A percentile compares a stretch with the other conserved stretches of the same genome.
These are phyloP conservation scores for Epichloe amarillans DNA, from an alignment of 2,329 filamentous ascomycete species.

Conservation along the genomic window DNA sequence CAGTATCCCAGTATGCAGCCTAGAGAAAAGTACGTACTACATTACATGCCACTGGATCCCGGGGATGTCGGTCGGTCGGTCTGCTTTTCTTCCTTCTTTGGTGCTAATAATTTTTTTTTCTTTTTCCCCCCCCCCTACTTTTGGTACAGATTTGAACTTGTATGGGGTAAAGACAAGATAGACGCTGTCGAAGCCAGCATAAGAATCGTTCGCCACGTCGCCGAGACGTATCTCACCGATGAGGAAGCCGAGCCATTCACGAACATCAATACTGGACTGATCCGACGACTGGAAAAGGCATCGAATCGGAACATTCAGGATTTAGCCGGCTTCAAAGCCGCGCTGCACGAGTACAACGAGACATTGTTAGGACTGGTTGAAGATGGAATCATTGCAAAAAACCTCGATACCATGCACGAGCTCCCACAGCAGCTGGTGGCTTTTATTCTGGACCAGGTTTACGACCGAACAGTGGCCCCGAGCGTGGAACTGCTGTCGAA, in stretches of 20 bases:
- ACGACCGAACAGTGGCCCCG: conserved; percentile 83
- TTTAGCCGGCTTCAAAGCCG: conserved; percentile 54
- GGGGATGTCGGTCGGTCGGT: too few species aligned
- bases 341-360: conserved; percentile 66
- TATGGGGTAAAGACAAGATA: conserved; percentile 66
- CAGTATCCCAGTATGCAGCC: conserved; percentile 70
- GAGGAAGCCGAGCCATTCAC: conserved; percentile 54
- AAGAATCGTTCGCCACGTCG: conserved; percentile 54
- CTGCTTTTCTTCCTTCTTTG: too few species aligned
- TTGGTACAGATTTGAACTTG: conserved; percentile 40
- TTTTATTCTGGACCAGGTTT: conserved; percentile 76
- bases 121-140: conserved; percentile 3
- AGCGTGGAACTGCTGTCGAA: conserved; percentile 70
- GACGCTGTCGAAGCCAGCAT: conserved; percentile 64
- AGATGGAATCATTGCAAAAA: conserved; percentile 56
- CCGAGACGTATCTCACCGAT: conserved; percentile 64
- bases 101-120: background rate
- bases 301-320: conserved; percentile 52
- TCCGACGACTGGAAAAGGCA: conserved; percentile 64
- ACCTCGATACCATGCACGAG: conserved; percentile 54
- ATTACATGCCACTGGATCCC: too few species aligned
- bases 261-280: conserved; percentile 59
- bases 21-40: conserved; percentile 46
- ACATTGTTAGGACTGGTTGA: conserved; percentile 51
- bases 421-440: conserved; percentile 62